Base-by-base conservation (phyloP, 495 filamentous ascomycete genomes). In the Clavariopsis aquatica region DNA sequence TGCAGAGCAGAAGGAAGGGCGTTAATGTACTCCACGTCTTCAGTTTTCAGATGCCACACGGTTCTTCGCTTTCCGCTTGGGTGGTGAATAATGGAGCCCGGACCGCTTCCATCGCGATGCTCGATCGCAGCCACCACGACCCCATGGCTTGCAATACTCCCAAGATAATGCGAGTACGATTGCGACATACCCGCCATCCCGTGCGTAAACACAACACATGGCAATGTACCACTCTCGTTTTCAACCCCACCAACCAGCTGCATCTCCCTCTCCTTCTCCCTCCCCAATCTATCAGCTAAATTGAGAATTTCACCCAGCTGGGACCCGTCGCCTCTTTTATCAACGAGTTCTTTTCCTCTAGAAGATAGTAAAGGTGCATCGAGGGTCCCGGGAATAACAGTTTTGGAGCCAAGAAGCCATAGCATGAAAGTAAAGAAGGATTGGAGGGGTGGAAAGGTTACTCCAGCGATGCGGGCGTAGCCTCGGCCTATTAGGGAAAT, bases 71-170 rank as follows among this genome's bases (percentile, higher is more conserved):
- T 53, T 15, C 71, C 60, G 17, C 75, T 75, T 1, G 62, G 34
- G 27, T 49, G 64, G 66, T 72, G 75, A 60, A 84, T 69, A 31
- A 78, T 59, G 1, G 76, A 75, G 4, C 79, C 81, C 6, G 82
- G 81, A 7, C 79, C 77, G 57, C 79, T 82, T 6, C 82, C 82
- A 55, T 84, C 82, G 51, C 82, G 66, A 59, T 84, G 82, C 69
- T 84, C 81, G 8, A 84, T 67, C 49, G 80, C 75, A 23, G 75
- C 82, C 2, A 84, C 79, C 7, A 84, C 70, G 38, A 77, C 80
- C 1, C 82, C 82, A 4, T 81, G 75, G 15, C 78, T 78, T 19
- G 82, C 82, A 1, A 84, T 73, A 64, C 83, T 82, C 49, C 80
- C 82, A 22, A 79, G 78, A 60, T 77, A 84, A 53, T 83, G 77